Percentiles rank a stretch among this genome's conserved stretches.
Evolutionary conservation across 305 asterid genomes (phyloP).

Genomic region (Rubia balearica): DNA sequence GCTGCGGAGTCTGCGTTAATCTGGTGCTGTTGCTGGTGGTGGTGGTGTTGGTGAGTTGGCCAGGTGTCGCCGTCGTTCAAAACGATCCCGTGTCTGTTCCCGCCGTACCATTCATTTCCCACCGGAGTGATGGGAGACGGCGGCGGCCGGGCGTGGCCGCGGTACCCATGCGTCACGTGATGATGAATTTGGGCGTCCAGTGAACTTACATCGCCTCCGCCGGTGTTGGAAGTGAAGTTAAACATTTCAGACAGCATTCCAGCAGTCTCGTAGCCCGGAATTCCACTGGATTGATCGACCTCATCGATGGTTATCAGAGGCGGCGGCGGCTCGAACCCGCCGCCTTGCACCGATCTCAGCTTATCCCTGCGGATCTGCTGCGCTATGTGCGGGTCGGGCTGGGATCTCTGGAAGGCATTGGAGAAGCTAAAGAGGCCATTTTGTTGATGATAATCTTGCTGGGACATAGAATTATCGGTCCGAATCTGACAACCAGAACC

Average conservation of each 20-base stretch:
- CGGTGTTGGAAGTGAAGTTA: conserved; percentile 39
- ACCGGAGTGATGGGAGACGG: conserved; percentile 24
- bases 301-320: conserved; percentile 49
- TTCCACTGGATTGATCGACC: conserved; percentile 45
- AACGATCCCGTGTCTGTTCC: conserved; percentile 41
- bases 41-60: conserved; percentile 13
- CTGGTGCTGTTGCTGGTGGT: conserved; percentile 32
- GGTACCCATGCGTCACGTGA: conserved; percentile 32
- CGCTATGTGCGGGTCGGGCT: conserved; percentile 54
- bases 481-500: too few species aligned
- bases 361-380: conserved; percentile 94
- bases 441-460: conserved; percentile 65
- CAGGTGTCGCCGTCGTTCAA: conserved; percentile 26
- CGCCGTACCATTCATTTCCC: conserved; percentile 45
- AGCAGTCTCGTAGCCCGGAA: conserved; percentile 62
- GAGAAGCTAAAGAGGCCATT: conserved; percentile 60
- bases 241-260: conserved; percentile 94
- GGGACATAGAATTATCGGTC: conserved; percentile 56
- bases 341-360: conserved; percentile 36
- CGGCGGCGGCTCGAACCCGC: conserved; percentile 53
- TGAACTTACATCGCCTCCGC: conserved; percentile 24
- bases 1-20: conserved; percentile 64
- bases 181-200: conserved; percentile 43
- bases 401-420: conserved; percentile 88
- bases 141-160: conserved; percentile 24